A percentile compares a stretch with the other conserved stretches of the same genome.
These are phyloP conservation scores for Craterostigma plantagineum DNA, from an alignment of 257 asterid species.

Conservation along the genomic window DNA sequence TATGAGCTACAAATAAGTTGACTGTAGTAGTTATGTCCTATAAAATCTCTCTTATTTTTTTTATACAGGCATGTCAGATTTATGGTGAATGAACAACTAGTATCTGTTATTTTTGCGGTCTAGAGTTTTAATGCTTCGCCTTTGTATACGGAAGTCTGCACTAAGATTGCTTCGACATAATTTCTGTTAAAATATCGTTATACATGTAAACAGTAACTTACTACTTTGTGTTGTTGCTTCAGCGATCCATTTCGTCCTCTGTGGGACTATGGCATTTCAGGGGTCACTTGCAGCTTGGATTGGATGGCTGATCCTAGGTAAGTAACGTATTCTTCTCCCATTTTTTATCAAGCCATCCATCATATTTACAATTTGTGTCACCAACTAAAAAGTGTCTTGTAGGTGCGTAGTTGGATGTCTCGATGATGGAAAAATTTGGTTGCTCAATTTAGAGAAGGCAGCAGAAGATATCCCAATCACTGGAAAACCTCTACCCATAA, in stretches of 20 bases:
- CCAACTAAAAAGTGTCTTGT: slow-evolving; percentile 1
- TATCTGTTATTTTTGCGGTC: too few species aligned
- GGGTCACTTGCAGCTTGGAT: slow-evolving; percentile 38
- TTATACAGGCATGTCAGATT: too few species aligned
- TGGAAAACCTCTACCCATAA: slow-evolving; percentile 27
- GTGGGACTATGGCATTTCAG: slow-evolving; percentile 49
- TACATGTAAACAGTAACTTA: too few species aligned
- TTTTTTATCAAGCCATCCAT: slow-evolving; percentile 8
- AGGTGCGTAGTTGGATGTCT: slow-evolving; percentile 52
- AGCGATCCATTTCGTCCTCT: slow-evolving; percentile 90
- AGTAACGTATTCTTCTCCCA: slow-evolving; percentile 7
- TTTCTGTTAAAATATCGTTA: too few species aligned
- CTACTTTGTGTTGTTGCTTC: slow-evolving; percentile 7
- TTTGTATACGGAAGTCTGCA: too few species aligned
- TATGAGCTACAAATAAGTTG: too few species aligned
- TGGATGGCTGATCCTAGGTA: slow-evolving; percentile 87
- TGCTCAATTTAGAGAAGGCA: slow-evolving; percentile 41
- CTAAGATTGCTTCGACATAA: neutral
- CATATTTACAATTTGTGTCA: neutral
- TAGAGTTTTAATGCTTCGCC: too few species aligned
- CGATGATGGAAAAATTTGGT: slow-evolving; percentile 76
- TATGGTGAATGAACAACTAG: too few species aligned
- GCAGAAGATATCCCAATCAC: slow-evolving; percentile 42
- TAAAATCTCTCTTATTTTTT: too few species aligned
- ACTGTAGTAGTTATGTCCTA: too few species aligned